Percentiles rank a stretch among this genome's conserved stretches.
phyloP scores from a whole-genome alignment of 1,284 basidiomycete species.

The Mycosarcoma mackinlayi region DNA sequence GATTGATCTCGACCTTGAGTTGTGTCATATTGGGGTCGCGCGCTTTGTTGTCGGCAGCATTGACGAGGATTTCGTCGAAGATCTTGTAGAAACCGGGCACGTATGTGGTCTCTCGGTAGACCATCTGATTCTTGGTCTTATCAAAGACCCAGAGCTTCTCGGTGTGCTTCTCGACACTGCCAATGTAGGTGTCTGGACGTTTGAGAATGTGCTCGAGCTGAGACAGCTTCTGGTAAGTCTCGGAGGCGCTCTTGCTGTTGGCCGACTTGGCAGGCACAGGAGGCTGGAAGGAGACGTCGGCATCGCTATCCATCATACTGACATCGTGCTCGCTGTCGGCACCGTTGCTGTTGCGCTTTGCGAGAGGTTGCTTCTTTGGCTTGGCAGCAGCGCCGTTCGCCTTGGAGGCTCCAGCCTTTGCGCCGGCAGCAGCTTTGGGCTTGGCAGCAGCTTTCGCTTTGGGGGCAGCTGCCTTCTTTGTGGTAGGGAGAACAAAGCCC shows the following conservation, averaged over 20 bases:
- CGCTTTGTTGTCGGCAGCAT: conserved; percentile 98
- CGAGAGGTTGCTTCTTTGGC: conserved; percentile 74
- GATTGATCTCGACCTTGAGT: conserved; percentile 76
- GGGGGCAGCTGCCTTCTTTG: conserved; percentile 70
- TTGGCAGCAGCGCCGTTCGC: conserved; percentile 73
- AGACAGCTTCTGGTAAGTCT: conserved; percentile 93
- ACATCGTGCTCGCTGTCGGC: conserved; percentile 70
- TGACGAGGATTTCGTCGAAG: conserved; percentile 98
- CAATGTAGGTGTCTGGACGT: conserved; percentile 98
- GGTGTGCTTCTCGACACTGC: conserved; percentile 66
- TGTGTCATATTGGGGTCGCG: conserved; percentile 65
- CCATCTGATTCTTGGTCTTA: conserved; percentile 62
- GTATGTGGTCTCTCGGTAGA: conserved; percentile 79
- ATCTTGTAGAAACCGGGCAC: conserved; percentile 99
- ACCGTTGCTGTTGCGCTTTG: conserved; percentile 73
- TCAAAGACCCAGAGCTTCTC: conserved; percentile 68
- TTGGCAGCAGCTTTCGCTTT: conserved; percentile 57
- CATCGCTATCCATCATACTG: conserved; percentile 60
- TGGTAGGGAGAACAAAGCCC: conserved; percentile 34
- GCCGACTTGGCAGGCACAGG: conserved; percentile 19
- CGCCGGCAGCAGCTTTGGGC: conserved; percentile 34
- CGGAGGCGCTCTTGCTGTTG: conserved; percentile 81
- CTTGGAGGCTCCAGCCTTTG: conserved; percentile 70
- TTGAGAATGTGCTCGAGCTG: conserved; percentile 97
- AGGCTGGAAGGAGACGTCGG: conserved; percentile 45